Conservation (phyloP, 2,329 filamentous ascomycete genomes). For the Ilyonectria mors-panacis region DNA sequence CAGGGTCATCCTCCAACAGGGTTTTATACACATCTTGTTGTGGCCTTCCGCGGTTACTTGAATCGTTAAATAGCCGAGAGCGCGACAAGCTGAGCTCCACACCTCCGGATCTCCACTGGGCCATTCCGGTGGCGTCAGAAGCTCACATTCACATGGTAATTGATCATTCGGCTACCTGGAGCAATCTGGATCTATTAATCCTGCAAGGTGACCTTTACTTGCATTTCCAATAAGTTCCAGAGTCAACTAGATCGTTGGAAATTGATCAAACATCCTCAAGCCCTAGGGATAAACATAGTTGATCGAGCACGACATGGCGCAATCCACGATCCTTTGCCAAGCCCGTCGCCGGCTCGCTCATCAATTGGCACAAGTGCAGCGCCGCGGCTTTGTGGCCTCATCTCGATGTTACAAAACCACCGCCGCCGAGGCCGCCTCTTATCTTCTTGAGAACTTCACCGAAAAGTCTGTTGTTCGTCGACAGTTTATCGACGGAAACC, state of each 20-base stretch:
- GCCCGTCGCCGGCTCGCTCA: constrained; percentile 23
- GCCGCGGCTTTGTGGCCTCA: constrained; percentile 33
- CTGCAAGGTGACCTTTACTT: neutral
- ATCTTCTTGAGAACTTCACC: constrained; percentile 51
- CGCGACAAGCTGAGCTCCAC: neutral
- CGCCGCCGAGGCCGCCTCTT: constrained; percentile 50
- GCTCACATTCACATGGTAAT: constrained; percentile 6
- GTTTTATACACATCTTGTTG: no score
- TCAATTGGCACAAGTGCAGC: constrained; percentile 26
- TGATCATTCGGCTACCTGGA: neutral
- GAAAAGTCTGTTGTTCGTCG: constrained; percentile 47
- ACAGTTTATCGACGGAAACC: constrained; percentile 73
- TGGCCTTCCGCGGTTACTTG: no score
- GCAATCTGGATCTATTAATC: neutral
- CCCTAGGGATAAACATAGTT: neutral
- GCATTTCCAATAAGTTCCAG: no score
- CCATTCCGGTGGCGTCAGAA: neutral
- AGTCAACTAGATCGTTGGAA: neutral
- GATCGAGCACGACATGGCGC: neutral
- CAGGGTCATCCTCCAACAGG: no score
- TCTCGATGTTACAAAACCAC: constrained; percentile 28
- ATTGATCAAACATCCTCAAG: neutral
- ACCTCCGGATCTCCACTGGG: constrained; percentile 25
- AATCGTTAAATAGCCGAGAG: constrained; percentile 25
- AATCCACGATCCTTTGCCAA: constrained; percentile 8